A percentile compares a stretch with the other conserved stretches of the same genome.
Evolutionary conservation across 306 rosid genomes (phyloP).

Genomic region (Inga oerstediana): DNA sequence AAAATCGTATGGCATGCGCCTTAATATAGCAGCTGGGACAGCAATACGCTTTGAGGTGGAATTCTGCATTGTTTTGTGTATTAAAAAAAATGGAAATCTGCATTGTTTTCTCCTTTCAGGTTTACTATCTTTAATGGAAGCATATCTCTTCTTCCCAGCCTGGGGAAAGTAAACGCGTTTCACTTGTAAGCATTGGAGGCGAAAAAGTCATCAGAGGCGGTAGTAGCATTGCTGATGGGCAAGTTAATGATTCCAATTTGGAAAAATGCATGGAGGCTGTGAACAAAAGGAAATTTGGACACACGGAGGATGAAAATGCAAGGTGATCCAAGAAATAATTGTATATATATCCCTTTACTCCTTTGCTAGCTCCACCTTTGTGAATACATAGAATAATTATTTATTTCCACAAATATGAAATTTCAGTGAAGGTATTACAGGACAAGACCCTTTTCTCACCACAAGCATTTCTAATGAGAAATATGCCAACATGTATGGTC

Average conservation of each 20-base stretch:
- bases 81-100: conserved; percentile 25
- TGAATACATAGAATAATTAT: conserved; percentile 24
- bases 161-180: conserved; percentile 72
- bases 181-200: conserved; percentile 85
- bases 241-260: conserved; percentile 51
- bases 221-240: conserved; percentile 69
- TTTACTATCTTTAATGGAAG: conserved; percentile 25
- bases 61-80: conserved; percentile 16
- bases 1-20: conserved; percentile 84
- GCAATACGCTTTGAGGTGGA: conserved; percentile 89
- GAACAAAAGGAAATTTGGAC: conserved; percentile 45
- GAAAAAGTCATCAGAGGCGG: conserved; percentile 87
- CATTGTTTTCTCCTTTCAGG: conserved; percentile 5
- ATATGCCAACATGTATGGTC: conserved; percentile 87
- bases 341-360: conserved; percentile 26
- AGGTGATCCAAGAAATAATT: conserved; percentile 39
- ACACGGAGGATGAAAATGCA: conserved; percentile 57
- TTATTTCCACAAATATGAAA: conserved; percentile 47
- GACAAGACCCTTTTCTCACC: conserved; percentile 54
- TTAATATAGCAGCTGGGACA: conserved; percentile 88
- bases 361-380: conserved; percentile 16
- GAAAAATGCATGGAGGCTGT: conserved; percentile 56
- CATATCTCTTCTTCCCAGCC: conserved; percentile 60
- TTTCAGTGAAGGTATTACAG: conserved; percentile 83
- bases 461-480: conserved; percentile 61